Evolutionary conservation across 371 early-diverging fungal genomes (phyloP).

Genomic region (Lichtheimia hyalospora): DNA sequence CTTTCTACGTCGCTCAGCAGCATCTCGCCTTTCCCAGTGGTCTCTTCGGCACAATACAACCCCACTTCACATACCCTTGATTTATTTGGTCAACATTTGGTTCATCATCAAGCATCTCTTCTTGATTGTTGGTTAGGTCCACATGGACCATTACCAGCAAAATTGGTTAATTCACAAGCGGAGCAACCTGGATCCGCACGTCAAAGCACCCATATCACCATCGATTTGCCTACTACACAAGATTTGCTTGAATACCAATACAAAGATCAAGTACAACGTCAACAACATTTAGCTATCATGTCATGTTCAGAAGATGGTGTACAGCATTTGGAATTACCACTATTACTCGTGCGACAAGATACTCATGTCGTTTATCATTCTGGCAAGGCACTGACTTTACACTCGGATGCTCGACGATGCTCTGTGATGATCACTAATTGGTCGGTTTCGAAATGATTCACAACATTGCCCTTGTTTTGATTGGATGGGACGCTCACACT

Average conservation of each 20-base stretch:
- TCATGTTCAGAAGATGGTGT: conserved; percentile 11
- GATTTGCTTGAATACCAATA: conserved; percentile 23
- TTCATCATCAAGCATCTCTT: conserved; percentile 22
- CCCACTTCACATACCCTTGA: conserved; percentile 26
- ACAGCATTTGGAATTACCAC: conserved; percentile 25
- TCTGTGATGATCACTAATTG: conserved; percentile 1
- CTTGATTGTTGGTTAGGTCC: conserved; percentile 42
- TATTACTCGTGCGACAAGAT: conserved; percentile 37
- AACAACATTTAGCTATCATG: not conserved
- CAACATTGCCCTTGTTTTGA: too few species aligned
- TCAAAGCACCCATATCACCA: conserved; percentile 26
- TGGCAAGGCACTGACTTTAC: conserved; percentile 29
- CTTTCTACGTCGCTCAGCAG: conserved; percentile 19
- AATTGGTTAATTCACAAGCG: conserved; percentile 18
- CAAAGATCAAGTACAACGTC: not conserved
- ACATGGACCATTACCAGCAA: conserved; percentile 30
- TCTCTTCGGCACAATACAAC: conserved; percentile 29
- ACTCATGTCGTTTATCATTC: conserved; percentile 35
- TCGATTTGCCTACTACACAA: conserved; percentile 28
- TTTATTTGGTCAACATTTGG: conserved; percentile 31
- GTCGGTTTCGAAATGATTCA: not conserved
- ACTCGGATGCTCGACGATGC: not conserved
- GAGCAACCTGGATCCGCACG: conserved; percentile 25
- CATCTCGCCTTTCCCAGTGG: conserved; percentile 36
- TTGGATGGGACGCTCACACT: too few species aligned